phyloP scores from a whole-genome alignment of 2,329 filamentous ascomycete species.

The Colletotrichum shisoi region DNA sequence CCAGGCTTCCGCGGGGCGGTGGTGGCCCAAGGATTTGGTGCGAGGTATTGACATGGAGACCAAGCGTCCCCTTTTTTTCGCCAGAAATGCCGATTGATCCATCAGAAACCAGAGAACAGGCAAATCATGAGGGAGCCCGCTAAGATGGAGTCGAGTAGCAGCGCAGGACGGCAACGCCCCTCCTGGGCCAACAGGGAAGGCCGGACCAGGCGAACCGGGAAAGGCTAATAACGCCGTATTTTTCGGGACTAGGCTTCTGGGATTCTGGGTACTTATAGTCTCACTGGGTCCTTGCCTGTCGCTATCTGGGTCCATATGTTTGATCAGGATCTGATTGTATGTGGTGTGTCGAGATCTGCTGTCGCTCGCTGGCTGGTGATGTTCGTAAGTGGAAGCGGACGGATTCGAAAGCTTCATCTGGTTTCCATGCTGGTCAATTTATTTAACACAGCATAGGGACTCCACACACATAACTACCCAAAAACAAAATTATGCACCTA shows the following conservation, averaged over 20 bases:
- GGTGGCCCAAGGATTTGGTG: conserved; percentile 25
- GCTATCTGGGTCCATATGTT: conserved; percentile 13
- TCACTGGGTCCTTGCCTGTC: conserved; percentile 26
- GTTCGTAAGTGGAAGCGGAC: not conserved
- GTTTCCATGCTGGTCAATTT: not conserved
- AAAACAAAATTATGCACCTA: conserved; percentile 12
- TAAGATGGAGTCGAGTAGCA: conserved; percentile 31
- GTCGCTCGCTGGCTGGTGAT: not conserved
- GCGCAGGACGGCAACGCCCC: conserved; percentile 16
- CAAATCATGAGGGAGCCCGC: conserved; percentile 25
- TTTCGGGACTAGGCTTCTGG: conserved; percentile 18
- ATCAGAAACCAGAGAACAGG: conserved; percentile 18
- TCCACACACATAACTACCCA: not conserved
- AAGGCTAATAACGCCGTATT: conserved; percentile 35
- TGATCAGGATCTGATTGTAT: conserved; percentile 6
- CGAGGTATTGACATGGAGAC: conserved; percentile 28
- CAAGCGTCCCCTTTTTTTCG: conserved; percentile 19
- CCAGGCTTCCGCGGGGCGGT: conserved; percentile 10
- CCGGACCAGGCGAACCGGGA: conserved; percentile 31
- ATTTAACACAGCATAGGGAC: not conserved
- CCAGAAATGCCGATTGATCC: conserved; percentile 36
- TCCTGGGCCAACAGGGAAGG: conserved; percentile 20
- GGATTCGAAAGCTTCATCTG: not conserved
- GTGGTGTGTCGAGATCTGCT: not conserved
- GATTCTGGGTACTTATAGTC: conserved; percentile 1